Conservation (phyloP, 2,329 filamentous ascomycete species). For the Calycina herbarum region DNA sequence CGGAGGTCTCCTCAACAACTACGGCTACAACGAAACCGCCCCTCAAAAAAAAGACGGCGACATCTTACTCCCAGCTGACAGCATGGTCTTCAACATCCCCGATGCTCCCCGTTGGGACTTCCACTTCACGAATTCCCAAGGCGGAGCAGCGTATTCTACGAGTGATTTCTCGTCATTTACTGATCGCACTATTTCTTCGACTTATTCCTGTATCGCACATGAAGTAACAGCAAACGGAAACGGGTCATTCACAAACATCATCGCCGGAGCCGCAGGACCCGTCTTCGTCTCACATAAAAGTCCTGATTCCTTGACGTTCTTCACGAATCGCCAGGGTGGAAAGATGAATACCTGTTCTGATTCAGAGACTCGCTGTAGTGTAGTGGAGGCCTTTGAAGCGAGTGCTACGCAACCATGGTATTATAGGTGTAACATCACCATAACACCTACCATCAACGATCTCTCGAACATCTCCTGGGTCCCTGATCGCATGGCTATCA, state of each 20-base stretch:
- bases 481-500: constrained; percentile 38
- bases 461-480: constrained; percentile 31
- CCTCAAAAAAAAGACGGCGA: neutral
- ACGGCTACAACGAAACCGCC: constrained; percentile 23
- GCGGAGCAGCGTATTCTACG: constrained; percentile 9
- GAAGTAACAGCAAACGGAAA: constrained; percentile 38
- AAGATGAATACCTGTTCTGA: constrained; percentile 21
- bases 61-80: neutral
- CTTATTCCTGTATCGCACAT: constrained; percentile 37
- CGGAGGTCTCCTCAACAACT: constrained; percentile 41
- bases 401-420: constrained; percentile 41
- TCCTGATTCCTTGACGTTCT: constrained; percentile 41
- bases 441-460: constrained; percentile 40
- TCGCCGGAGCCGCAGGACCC: constrained; percentile 32
- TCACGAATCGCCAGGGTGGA: constrained; percentile 33
- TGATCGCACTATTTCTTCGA: constrained; percentile 37
- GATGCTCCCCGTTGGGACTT: constrained; percentile 31
- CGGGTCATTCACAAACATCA: constrained; percentile 34
- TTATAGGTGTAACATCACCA: constrained; percentile 44
- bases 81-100: neutral
- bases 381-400: constrained; percentile 43
- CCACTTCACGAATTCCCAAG: constrained; percentile 41
- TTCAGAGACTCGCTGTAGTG: constrained; percentile 24
- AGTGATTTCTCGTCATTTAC: constrained; percentile 36
- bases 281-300: constrained; percentile 32